Conservation (phyloP, 257 asterid genomes). For the Fraxinus americana region DNA sequence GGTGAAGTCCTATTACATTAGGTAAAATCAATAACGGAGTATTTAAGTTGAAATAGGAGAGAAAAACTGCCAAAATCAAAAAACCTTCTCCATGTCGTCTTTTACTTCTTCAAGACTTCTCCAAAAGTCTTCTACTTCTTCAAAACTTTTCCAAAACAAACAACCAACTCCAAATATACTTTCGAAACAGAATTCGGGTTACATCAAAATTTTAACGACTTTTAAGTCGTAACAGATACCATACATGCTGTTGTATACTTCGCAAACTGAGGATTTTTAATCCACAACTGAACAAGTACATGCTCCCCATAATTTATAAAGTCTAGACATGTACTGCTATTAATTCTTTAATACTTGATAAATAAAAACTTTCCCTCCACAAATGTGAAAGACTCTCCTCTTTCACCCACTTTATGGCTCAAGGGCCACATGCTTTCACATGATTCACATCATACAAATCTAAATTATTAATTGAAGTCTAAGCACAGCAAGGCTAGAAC, state of each 20-base stretch:
- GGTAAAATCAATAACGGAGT: no score
- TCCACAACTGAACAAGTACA: conserved; percentile 24
- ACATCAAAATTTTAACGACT: not conserved
- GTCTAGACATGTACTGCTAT: conserved; percentile 24
- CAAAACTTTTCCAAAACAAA: no score
- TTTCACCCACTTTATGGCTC: conserved; percentile 38
- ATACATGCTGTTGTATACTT: not conserved
- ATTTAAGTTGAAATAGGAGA: no score
- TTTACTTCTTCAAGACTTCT: no score
- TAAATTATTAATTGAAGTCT: conserved; percentile 46
- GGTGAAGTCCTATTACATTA: no score
- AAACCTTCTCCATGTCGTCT: no score
- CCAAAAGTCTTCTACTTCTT: no score
- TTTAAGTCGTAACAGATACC: not conserved
- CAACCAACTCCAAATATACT: no score
- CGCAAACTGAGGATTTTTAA: conserved; percentile 13
- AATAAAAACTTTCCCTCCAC: conserved; percentile 32
- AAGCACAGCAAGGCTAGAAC: conserved; percentile 15
- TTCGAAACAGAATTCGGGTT: no score
- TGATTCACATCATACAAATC: conserved; percentile 43
- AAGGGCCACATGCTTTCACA: conserved; percentile 58
- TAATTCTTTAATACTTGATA: not conserved
- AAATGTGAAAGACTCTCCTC: conserved; percentile 26
- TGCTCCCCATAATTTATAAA: conserved; percentile 18
- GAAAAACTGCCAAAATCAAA: no score